phyloP scores from a whole-genome alignment of 1,139 yeast species.

The Debaryomycetaceae sp. region DNA sequence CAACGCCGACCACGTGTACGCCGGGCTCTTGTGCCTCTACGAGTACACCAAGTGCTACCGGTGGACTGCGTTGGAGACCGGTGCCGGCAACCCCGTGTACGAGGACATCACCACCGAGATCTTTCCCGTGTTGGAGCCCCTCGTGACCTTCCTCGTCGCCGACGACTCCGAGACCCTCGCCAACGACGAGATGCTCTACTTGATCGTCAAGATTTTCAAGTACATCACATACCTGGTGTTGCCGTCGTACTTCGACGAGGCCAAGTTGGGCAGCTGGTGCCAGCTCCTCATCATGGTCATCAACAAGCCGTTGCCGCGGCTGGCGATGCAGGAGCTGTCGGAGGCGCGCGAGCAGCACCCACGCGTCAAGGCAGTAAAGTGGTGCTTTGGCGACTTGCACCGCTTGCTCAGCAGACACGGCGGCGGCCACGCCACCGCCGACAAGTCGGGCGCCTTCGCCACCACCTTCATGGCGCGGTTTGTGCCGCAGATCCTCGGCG shows the following conservation, averaged over 20 bases:
- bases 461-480: slow-evolving; percentile 45
- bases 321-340: slow-evolving; percentile 28
- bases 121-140: slow-evolving; percentile 54
- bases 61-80: slow-evolving; percentile 45
- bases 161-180: slow-evolving; percentile 13
- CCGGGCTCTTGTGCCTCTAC: slow-evolving; percentile 54
- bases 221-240: slow-evolving; percentile 53
- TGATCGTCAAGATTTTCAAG: slow-evolving; percentile 62
- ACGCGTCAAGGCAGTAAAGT: slow-evolving; percentile 60
- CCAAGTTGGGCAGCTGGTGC: slow-evolving; percentile 61
- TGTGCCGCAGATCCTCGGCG: slow-evolving; percentile 57
- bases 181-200: slow-evolving; percentile 55
- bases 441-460: slow-evolving; percentile 38
- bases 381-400: slow-evolving; percentile 70
- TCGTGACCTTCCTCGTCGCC: slow-evolving; percentile 37
- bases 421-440: slow-evolving; percentile 40
- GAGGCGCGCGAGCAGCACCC: slow-evolving; percentile 38
- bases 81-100: slow-evolving; percentile 40
- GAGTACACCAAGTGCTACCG: slow-evolving; percentile 57
- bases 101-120: slow-evolving; percentile 44
- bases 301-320: slow-evolving; percentile 37
- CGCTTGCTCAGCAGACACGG: slow-evolving; percentile 56
- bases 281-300: slow-evolving; percentile 53
- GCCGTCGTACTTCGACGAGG: slow-evolving; percentile 53
- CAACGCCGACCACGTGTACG: slow-evolving; percentile 49